Base-by-base conservation (phyloP, 495 filamentous ascomycete genomes). In the Hyaloscypha hepaticicola region DNA sequence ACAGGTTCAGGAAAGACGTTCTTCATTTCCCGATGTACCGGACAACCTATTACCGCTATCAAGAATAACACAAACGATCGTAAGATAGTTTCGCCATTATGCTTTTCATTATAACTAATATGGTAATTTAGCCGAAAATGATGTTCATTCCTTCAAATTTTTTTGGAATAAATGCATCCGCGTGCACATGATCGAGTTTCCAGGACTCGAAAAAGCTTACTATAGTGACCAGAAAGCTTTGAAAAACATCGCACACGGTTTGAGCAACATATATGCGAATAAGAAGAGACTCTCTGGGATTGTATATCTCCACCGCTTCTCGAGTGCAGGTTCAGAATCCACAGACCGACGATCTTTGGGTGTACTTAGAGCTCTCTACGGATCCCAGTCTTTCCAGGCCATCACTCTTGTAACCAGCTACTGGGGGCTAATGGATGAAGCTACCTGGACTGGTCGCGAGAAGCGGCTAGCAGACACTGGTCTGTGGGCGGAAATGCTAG, bases 161-260 rank as follows among this genome's bases (percentile, higher is more conserved):
- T n/a, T n/a, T n/a, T n/a, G n/a, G n/a, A n/a, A n/a, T n/a, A n/a
- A n/a, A n/a, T n/a, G n/a, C n/a, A n/a, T n/a, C n/a, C n/a, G n/a
- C n/a, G 52, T 73, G 26, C 67, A 66, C 57, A 69, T 80, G 2
- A 64, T 83, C 11, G 79, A 81, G 53, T 79, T 77, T 1, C 79
- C 79, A 4, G 79, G 79, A 1, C 80, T 81, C 57, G 72, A 80
- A 49, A 75, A 80, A 58, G 77, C 76, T 1, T 38, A 70, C 5
- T 58, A 64, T 11, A 62, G 33, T 9, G 80, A 81, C 55, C 68
- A 75, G 0, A 74, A 78, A 2, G 67, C 80, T 25, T 65, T 81
- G 4, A 56, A 59, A 14, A 70, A 78, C 14, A 73, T 82, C 38
- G 73, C 72, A 16, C 11, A 19, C 28, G 77, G 60, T 34, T 58